These are phyloP conservation scores for Poa pratensis DNA, from an alignment of 176 grass and related monocot species.

Conservation along the genomic window DNA sequence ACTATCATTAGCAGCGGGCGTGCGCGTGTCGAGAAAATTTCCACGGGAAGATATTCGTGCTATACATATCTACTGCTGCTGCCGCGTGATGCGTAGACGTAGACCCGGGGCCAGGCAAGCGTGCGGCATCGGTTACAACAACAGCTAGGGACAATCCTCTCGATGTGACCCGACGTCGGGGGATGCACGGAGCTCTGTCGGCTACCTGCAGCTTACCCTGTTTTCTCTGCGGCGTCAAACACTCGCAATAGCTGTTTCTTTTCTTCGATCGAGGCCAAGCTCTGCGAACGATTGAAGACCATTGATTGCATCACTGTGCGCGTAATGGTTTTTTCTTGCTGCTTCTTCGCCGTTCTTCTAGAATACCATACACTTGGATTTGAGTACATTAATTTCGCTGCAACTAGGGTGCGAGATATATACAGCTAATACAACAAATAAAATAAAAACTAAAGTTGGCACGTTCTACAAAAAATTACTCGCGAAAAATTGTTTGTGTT, in stretches of 20 bases:
- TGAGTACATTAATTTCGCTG: no score
- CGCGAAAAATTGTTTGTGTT: no score
- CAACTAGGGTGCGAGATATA: no score
- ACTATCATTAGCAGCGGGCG: no score
- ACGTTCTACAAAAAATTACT: no score
- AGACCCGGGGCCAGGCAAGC: not conserved
- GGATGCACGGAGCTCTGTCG: not conserved
- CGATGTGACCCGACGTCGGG: not conserved
- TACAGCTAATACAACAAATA: no score
- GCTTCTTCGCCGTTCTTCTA: not conserved
- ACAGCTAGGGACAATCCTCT: not conserved
- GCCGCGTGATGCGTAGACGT: not conserved
- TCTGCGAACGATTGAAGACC: not conserved
- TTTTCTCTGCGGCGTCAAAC: not conserved
- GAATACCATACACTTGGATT: no score
- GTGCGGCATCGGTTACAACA: slow-evolving; percentile 10
- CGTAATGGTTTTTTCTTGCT: not conserved
- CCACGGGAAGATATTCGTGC: no score
- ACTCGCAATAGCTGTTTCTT: not conserved
- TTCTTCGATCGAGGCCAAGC: slow-evolving; percentile 1
- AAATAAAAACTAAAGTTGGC: no score
- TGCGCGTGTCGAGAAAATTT: no score
- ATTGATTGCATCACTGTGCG: not conserved
- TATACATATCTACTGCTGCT: no score
- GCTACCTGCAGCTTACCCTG: not conserved